Base-by-base conservation (phyloP, 176 grass and related monocot species). In the Carex kokanica region DNA sequence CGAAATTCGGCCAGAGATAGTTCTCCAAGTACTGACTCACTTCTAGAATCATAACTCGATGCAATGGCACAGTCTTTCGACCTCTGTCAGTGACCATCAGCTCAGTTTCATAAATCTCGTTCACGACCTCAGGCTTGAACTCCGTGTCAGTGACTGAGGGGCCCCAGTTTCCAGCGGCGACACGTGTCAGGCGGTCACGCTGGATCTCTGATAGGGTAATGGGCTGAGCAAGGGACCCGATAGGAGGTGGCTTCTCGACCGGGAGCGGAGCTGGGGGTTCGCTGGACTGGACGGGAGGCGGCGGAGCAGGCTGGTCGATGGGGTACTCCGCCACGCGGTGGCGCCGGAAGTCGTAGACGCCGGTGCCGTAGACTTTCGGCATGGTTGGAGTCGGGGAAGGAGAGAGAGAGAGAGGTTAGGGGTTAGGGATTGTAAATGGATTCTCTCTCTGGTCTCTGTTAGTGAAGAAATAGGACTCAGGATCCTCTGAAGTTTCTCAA, bases 11-110 rank as follows among this genome's bases (percentile, higher is more conserved):
- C 93, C 93, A 99, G n/a, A 99, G 91, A 85, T 99, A 99, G 83
- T 95, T 99, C 89, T 99, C 96, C 59, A 95, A 86, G 91, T 99
- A 99, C 88, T 99, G 93, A 75, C 93, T 99, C 79, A 99, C 96
- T 87, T 95, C 96, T 59, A 99, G 88, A 57, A 99, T 95, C 96
- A 99, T 99, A 55, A 95, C 96, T n/a, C 91, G 88, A 34, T 99
- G 96, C 64, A 99, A 86, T 5, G 91, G 96, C 54, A 92, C 89
- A 15, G 96, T 99, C 84, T 95, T 99, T 55, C 93, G 86, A 2
- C 86, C 88, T 13, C 83, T 80, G 2, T 86, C 92, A 32, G 84
- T 86, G 41, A 95, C 83, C 57, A 90, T 60, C 54, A 95, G 86
- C 89, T 99, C 91, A 9, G 83, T 88, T 8, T 85, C 85, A 32